Evolutionary conservation across 805 yeast species (phyloP).

Genomic region (Saccharomyces paradoxus): DNA sequence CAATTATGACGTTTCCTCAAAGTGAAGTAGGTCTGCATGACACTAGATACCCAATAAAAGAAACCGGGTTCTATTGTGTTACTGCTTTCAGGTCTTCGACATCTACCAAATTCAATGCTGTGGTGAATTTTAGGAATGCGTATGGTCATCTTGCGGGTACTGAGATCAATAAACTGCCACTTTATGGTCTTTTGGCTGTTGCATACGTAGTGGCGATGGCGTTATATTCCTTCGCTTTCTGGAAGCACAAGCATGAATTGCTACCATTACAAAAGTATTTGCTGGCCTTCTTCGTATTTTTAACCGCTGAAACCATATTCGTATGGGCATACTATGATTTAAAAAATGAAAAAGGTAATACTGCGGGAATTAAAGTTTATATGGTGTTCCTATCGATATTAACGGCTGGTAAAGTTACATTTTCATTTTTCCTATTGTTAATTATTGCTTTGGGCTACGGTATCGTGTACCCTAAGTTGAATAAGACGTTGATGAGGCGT

Average conservation of each 20-base stretch:
- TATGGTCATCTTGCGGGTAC: slow-evolving; percentile 84
- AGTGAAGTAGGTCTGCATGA: slow-evolving; percentile 51
- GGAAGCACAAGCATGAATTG: slow-evolving; percentile 77
- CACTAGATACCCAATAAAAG: slow-evolving; percentile 52
- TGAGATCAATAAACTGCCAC: slow-evolving; percentile 83
- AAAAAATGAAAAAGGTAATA: slow-evolving; percentile 53
- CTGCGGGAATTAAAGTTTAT: slow-evolving; percentile 58
- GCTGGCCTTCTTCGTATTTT: slow-evolving; percentile 73
- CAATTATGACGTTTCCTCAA: slow-evolving; percentile 50
- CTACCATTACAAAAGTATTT: slow-evolving; percentile 86
- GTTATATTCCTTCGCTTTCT: slow-evolving; percentile 78
- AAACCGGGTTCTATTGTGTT: slow-evolving; percentile 90
- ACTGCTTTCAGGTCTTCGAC: slow-evolving; percentile 49
- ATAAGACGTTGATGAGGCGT: slow-evolving; percentile 63
- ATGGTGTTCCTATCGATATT: slow-evolving; percentile 70
- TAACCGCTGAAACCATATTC: slow-evolving; percentile 75
- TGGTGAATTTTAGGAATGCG: slow-evolving; percentile 82
- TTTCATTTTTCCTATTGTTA: slow-evolving; percentile 78
- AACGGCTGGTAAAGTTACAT: slow-evolving; percentile 74
- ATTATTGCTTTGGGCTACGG: slow-evolving; percentile 91
- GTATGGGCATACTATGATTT: slow-evolving; percentile 90
- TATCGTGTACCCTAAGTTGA: slow-evolving; percentile 79
- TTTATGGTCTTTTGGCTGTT: slow-evolving; percentile 78
- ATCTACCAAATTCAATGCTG: slow-evolving; percentile 46
- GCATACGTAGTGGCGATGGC: slow-evolving; percentile 74